Evolutionary conservation across 1,139 yeast species (phyloP), one percentile per base, ranked within the genome.

Genomic region (Pichia sp.): DNA sequence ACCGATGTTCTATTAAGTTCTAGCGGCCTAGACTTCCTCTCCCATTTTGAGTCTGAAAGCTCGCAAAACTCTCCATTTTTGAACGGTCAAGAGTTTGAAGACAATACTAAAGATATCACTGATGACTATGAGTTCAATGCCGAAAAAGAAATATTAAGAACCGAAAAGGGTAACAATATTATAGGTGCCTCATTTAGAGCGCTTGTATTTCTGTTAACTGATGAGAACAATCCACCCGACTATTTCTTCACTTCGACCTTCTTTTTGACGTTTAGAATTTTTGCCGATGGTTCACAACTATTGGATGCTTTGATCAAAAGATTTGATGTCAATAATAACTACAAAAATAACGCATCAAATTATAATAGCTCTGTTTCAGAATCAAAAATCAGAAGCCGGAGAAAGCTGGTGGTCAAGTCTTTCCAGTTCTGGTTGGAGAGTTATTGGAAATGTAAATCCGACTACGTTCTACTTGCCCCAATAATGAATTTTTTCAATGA

Each of bases 401-500:
- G 95, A 64, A 79, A 83, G 57, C 72, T 85, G 54, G 82, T 89
- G 46, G 82, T 85, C 60, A 81, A 79, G 62, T 75, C 87, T 69
- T 82, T 90, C 64, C 87, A 83, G 64, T 73, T 83, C 51, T 92
- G 98, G 98, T 72, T 91, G 70, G 95, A 89, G 69, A 85, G 93
- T 53, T 90, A 86, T 67, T 92, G 97, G 97, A 80, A 83, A 61
- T 65, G 68, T 6, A 80, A 77, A 55, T 63, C 73, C 14, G 97
- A 90, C 65, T 80, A 78, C 58, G 73, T 71, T 29, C 74, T 84
- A 38, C 70, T 91, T 49, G 82, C 93, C 10, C 84, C 90, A 0
- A 72, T 90, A 64, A 76, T 87, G 44, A 86, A 86, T 65, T 86
- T 90, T 64, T 85, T 88, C 66, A 87, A 87, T 68, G 93, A 87